Conservation (phyloP, 2,329 filamentous ascomycete genomes). For the Cordyceps farinosa region DNA sequence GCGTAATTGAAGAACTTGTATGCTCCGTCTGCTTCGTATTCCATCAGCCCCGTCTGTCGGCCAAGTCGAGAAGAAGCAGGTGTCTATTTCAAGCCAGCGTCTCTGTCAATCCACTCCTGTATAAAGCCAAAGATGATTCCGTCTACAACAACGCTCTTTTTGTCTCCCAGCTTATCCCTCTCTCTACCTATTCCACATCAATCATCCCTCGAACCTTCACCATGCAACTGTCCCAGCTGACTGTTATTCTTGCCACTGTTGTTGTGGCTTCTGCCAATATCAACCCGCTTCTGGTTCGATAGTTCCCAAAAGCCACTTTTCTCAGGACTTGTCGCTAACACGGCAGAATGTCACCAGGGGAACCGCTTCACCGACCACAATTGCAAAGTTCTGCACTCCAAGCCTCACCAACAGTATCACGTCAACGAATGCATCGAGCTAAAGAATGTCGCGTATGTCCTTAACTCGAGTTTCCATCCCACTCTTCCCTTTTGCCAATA, state of each 20-base stretch:
- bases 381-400: not conserved
- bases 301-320: not conserved
- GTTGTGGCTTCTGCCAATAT: not conserved
- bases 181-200: too few relatives aligned
- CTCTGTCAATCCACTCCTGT: too few relatives aligned
- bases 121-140: too few relatives aligned
- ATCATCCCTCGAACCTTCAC: not conserved
- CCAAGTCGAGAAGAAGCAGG: too few relatives aligned
- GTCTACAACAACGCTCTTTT: too few relatives aligned
- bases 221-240: constrained; percentile 3
- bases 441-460: not conserved
- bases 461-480: not conserved
- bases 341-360: not conserved
- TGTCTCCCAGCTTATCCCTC: too few relatives aligned
- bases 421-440: constrained; percentile 2
- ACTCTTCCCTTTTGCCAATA: not conserved
- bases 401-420: not conserved
- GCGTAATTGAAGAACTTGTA: not conserved
- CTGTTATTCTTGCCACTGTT: not conserved
- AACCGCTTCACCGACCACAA: not conserved
- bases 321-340: not conserved
- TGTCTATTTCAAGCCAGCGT: too few relatives aligned
- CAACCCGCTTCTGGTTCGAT: not conserved
- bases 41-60: not conserved
- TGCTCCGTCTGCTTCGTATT: not conserved